Evolutionary conservation across 2,329 filamentous ascomycete genomes (phyloP), one percentile per base, ranked within the genome.

Genomic region (Leptoxyphium fumago): DNA sequence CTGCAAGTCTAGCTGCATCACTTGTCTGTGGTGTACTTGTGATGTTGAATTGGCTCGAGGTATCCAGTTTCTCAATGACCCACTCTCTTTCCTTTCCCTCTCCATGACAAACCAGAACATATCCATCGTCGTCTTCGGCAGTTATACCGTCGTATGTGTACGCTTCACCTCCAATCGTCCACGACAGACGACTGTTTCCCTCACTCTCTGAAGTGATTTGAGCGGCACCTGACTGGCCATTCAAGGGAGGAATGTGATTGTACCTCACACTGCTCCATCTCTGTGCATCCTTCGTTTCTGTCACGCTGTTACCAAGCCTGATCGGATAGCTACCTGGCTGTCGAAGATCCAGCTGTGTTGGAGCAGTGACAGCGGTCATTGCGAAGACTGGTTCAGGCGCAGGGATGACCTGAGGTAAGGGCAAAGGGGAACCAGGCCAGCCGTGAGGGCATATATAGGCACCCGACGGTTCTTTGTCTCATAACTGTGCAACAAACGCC

Each of bases 21-120:
- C 71, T 67, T 54, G 81, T 80, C 50, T 71, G 74, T 2, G 82
- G 84, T 11, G 78, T 78, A 44, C 73, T 77, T 43, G 75, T 78
- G 43, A 94, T 66, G 61, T 94, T 95, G 80, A 94, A 88, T 56
- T 85, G 80, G 64, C 94, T 82, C 34, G 80, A 79, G n/a, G 80
- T 82, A 58, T 85, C 77, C 44, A 95, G 69, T 42, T 78, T 78
- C 65, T 95, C 86, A 44, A 95, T 72, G 34, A 54, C 45, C 41
- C 52, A 48, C 40, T 56, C 54, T 28, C 44, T 50, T 13, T 52
- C 47, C 43, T 52, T 53, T 2, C 53, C 56, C 9, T 50, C 48
- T 11, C 50, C 52, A 18, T 47, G 45, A 2, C 52, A n/a, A 2
- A 59, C 45, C 39, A 60, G 43, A 26, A 91, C 78, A 52, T 91